A percentile compares a stretch with the other conserved stretches of the same genome.
These are phyloP conservation scores for Cornus florida DNA, from an alignment of 148 eudicot species.

Conservation along the genomic window DNA sequence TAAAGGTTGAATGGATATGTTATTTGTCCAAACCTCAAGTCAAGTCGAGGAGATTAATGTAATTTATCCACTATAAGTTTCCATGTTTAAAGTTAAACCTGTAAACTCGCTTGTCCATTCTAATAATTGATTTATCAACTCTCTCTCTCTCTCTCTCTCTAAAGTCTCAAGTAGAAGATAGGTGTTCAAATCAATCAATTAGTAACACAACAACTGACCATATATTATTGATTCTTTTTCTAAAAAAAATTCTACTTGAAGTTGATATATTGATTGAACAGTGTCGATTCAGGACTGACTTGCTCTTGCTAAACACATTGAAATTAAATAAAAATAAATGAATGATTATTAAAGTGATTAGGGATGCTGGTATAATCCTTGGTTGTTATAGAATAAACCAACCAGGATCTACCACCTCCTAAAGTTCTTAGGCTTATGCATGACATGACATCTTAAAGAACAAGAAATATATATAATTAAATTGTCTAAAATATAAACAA, in stretches of 20 bases:
- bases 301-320: neutral
- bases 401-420: conserved; percentile 12
- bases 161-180: no score
- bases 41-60: no score
- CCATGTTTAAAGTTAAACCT: neutral
- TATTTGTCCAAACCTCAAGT: no score
- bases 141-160: neutral
- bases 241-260: no score
- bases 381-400: conserved; percentile 7
- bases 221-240: no score
- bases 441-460: conserved; percentile 1
- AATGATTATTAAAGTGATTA: neutral
- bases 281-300: neutral
- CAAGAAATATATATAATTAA: neutral
- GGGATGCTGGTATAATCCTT: neutral
- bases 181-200: neutral
- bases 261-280: neutral
- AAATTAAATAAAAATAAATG: neutral
- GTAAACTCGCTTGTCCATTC: neutral
- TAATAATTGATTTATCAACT: neutral
- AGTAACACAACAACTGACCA: neutral
- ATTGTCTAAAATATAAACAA: neutral
- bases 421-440: conserved; percentile 6
- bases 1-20: no score
- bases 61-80: no score